phyloP scores from a whole-genome alignment of 2,329 filamentous ascomycete species.

The Macroventuria anomochaeta region DNA sequence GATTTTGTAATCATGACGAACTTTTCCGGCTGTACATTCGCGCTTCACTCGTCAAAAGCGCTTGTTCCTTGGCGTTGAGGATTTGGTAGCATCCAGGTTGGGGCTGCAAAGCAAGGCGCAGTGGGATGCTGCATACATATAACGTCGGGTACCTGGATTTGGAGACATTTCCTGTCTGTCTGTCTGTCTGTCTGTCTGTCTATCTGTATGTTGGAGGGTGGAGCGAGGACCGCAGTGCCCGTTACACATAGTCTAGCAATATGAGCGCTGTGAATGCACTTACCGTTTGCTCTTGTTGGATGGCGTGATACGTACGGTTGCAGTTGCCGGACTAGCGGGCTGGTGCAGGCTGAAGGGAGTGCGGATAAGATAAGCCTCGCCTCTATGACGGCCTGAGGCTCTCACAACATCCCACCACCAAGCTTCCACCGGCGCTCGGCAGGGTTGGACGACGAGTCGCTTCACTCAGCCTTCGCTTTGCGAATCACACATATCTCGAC shows the following conservation, averaged over 20 bases:
- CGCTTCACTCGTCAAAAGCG: not conserved
- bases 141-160: not conserved
- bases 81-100: not conserved
- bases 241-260: not conserved
- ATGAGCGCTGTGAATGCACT: not conserved
- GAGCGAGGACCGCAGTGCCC: not conserved
- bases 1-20: conserved; percentile 5
- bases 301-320: not conserved
- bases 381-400: not conserved
- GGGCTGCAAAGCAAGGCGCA: conserved; percentile 10
- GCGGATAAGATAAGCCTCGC: not conserved
- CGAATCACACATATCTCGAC: too few species aligned
- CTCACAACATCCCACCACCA: not conserved
- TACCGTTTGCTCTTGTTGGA: not conserved
- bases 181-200: not conserved
- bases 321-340: not conserved
- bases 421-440: not conserved
- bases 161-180: not conserved
- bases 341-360: too few species aligned
- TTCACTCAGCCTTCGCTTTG: not conserved
- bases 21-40: not conserved
- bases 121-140: not conserved
- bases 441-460: not conserved
- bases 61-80: not conserved
- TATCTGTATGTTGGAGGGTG: too few species aligned